These are phyloP conservation scores for Carpinus viminea DNA, from an alignment of 306 rosid genomes.

Conservation along the genomic window DNA sequence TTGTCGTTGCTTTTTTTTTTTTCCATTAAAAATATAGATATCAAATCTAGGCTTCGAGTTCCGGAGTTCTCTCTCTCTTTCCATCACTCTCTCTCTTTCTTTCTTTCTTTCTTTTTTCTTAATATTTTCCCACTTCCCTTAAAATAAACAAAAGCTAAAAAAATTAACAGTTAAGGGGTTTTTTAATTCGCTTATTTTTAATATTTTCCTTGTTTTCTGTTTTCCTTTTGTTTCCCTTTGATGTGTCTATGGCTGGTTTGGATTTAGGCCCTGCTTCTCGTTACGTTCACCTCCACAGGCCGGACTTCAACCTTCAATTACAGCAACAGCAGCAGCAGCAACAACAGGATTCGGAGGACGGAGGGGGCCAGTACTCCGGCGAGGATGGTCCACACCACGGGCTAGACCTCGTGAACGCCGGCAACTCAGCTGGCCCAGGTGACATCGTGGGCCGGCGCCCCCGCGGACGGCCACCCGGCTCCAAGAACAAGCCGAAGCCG, in stretches of 20 bases:
- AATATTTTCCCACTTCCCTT: slow-evolving; percentile 44
- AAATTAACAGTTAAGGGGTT: not conserved
- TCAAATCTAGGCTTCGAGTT: slow-evolving; percentile 27
- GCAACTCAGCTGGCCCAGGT: slow-evolving; percentile 31
- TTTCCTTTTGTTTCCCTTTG: slow-evolving; percentile 43
- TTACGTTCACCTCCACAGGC: slow-evolving; percentile 66
- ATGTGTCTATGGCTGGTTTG: slow-evolving; percentile 83
- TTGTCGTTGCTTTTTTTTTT: slow-evolving; percentile 18
- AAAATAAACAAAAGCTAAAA: slow-evolving; percentile 42
- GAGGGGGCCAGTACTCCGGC: slow-evolving; percentile 36
- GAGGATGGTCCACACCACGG: slow-evolving; percentile 54
- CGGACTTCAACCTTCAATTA: slow-evolving; percentile 58
- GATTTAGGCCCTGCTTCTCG: slow-evolving; percentile 81
- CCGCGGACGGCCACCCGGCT: slow-evolving; percentile 78
- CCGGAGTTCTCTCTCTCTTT: slow-evolving; percentile 9
- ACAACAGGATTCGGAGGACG: slow-evolving; percentile 44
- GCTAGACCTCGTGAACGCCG: slow-evolving; percentile 38
- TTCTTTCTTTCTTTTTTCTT: slow-evolving; percentile 3
- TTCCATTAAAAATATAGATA: slow-evolving; percentile 12
- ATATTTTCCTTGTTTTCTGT: slow-evolving; percentile 68
- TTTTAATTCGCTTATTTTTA: slow-evolving; percentile 36
- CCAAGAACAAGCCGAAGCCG: slow-evolving; percentile 80
- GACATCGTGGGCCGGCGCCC: slow-evolving; percentile 61
- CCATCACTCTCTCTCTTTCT: not conserved
- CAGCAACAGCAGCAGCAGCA: slow-evolving; percentile 12